phyloP scores from a whole-genome alignment of 2,329 filamentous ascomycete genomes.

The Magnaporthiopsis incrustans region DNA sequence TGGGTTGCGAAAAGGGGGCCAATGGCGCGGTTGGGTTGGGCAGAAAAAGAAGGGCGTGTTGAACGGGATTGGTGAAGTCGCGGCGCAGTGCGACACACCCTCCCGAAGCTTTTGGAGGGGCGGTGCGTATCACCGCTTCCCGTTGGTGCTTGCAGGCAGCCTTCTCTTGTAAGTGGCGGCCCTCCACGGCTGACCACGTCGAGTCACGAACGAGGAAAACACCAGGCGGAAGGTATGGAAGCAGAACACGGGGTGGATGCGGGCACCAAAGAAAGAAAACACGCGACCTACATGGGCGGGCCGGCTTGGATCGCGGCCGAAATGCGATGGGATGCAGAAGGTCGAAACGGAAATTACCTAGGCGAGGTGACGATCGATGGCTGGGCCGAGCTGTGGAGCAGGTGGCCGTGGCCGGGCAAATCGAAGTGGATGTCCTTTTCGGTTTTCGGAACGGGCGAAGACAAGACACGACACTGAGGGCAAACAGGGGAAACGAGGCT shows the following conservation, averaged over 20 bases:
- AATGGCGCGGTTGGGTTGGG: slow-evolving; percentile 11
- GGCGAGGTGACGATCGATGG: background rate
- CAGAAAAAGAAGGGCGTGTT: slow-evolving; percentile 1
- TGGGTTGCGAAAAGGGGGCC: slow-evolving; percentile 12
- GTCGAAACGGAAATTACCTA: background rate
- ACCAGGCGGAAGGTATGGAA: background rate
- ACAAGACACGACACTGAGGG: background rate
- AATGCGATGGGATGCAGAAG: background rate
- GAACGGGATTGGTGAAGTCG: slow-evolving; percentile 12
- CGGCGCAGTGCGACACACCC: slow-evolving; percentile 8
- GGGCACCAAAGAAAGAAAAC: background rate
- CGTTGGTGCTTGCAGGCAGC: background rate
- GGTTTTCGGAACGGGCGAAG: background rate
- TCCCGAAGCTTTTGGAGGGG: background rate
- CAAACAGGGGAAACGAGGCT: background rate
- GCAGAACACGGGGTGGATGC: background rate
- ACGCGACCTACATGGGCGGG: background rate
- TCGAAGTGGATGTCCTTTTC: background rate
- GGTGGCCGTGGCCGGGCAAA: background rate
- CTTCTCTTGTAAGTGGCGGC: background rate
- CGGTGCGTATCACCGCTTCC: background rate
- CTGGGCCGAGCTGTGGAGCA: slow-evolving; percentile 3
- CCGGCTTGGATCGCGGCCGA: background rate
- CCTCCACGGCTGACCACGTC: background rate
- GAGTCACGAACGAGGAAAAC: background rate